Evolutionary conservation across 192 early-diverging fungal species (phyloP), one percentile per base, ranked within the genome.

Genomic region (Obelidium mucronatum): DNA sequence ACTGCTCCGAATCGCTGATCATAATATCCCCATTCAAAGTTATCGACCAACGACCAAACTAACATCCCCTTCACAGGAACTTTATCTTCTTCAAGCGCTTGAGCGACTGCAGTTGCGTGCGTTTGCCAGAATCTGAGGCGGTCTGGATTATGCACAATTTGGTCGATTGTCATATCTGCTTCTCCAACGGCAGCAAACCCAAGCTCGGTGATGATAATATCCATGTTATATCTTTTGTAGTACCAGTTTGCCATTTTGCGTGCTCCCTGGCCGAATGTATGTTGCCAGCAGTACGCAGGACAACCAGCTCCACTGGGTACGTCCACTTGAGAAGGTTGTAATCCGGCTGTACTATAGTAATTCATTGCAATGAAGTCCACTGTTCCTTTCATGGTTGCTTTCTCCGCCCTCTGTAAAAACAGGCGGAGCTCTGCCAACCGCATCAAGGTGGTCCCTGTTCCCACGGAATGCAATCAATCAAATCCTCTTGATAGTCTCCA

Each of bases 331-430:
- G 40, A 42, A 22, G 64, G 13, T 8, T 48, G 42, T 30, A 70
- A n/a, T 28, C 36, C 58, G 19, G 34, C 11, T 17, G 76, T 70
- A 51, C 74, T 81, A 73, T 85, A 85, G n/a, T 75, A 69, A 73
- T 85, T 85, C 39, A 83, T 61, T 30, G 67, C 79, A 58, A 85
- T 72, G 79, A 81, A 85, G 61, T 85, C 84, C 4, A 42, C 34
- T 26, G 83, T 78, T 6, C 74, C 74, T 62, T 54, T 56, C 31
- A 85, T 28, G 6, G 85, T 24, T 2, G 55, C 52, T 26, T 75
- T 40, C 48, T 85, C 61, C 19, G 83, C n/a, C 79, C 2, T n/a
- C 35, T 24, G 75, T 79, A 61, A 85, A 82, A 11, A 48, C 48
- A 22, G 83, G 82, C 19, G 83, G 52, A 13, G 62, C 5, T 39